phyloP scores from a whole-genome alignment of 1,284 basidiomycete species.

The Polyporus tsugae region DNA sequence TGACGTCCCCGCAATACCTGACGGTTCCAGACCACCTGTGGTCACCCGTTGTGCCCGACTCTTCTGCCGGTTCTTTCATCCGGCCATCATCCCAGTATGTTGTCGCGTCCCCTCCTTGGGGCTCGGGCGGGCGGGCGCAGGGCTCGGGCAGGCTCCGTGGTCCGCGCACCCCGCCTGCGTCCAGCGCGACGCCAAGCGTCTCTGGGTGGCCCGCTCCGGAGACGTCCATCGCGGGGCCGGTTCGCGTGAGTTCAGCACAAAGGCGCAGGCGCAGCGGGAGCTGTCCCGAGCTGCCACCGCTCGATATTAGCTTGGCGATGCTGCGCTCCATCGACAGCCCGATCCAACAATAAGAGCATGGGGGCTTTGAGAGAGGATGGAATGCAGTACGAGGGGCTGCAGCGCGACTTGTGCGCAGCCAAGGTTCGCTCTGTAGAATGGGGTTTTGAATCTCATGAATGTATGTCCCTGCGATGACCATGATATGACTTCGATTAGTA shows the following conservation, averaged over 20 bases:
- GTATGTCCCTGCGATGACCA: slow-evolving; percentile 5
- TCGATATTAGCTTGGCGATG: slow-evolving; percentile 17
- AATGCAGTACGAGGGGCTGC: not conserved
- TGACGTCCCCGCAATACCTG: slow-evolving; percentile 21
- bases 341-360: not conserved
- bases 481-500: slow-evolving; percentile 6
- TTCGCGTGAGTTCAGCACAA: slow-evolving; percentile 8
- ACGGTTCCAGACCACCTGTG: slow-evolving; percentile 19
- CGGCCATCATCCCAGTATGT: slow-evolving; percentile 17
- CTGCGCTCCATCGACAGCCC: slow-evolving; percentile 10
- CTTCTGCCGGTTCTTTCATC: slow-evolving; percentile 7
- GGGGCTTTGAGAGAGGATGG: not conserved
- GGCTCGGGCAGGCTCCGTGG: slow-evolving; percentile 30
- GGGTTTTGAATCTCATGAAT: not conserved
- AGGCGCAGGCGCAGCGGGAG: slow-evolving; percentile 27
- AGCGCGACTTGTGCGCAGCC: not conserved
- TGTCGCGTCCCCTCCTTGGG: slow-evolving; percentile 15
- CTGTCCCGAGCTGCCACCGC: slow-evolving; percentile 32
- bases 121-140: slow-evolving; percentile 18
- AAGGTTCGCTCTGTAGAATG: not conserved
- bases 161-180: slow-evolving; percentile 25
- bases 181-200: slow-evolving; percentile 24
- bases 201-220: slow-evolving; percentile 22
- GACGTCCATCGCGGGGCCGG: not conserved
- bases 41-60: slow-evolving; percentile 2